Conservation (phyloP, 768 basidiomycete genomes). For the Russula sp. region DNA sequence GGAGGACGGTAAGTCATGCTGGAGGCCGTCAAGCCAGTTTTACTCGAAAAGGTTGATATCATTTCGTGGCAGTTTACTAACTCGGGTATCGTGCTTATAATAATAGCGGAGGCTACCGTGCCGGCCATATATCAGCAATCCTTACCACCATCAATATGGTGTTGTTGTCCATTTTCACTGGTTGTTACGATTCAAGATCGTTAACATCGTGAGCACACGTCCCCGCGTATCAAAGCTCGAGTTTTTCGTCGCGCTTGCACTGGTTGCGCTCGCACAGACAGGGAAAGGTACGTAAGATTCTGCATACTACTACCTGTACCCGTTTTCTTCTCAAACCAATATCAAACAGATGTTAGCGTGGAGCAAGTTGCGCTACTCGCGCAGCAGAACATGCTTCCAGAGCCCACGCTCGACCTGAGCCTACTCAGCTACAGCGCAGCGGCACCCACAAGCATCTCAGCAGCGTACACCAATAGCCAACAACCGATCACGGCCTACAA, state of each 20-base stretch:
- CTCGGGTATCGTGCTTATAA: not conserved
- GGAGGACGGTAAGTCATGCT: constrained; percentile 31
- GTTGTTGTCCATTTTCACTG: not conserved
- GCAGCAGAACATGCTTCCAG: constrained; percentile 73
- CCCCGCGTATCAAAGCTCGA: constrained; percentile 82
- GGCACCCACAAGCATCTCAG: constrained; percentile 38
- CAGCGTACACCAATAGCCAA: not conserved
- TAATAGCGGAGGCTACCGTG: constrained; percentile 70
- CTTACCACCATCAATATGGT: constrained; percentile 38
- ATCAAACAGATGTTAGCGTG: constrained; percentile 62
- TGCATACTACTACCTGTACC: too few relatives aligned
- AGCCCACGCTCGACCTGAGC: constrained; percentile 65
- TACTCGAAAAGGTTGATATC: constrained; percentile 31
- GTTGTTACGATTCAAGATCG: constrained; percentile 55
- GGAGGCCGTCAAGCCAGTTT: constrained; percentile 21
- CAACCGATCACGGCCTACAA: not conserved
- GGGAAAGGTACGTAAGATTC: constrained; percentile 56
- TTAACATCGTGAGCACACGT: constrained; percentile 80
- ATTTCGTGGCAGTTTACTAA: constrained; percentile 4
- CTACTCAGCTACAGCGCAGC: constrained; percentile 46
- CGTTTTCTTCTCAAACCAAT: not conserved
- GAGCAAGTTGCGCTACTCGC: constrained; percentile 78
- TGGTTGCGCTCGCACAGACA: constrained; percentile 82
- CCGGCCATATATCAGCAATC: constrained; percentile 74
- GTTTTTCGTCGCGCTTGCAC: constrained; percentile 86